Base-by-base conservation (phyloP, 805 yeast genomes). In the Candida sanyiensis region DNA sequence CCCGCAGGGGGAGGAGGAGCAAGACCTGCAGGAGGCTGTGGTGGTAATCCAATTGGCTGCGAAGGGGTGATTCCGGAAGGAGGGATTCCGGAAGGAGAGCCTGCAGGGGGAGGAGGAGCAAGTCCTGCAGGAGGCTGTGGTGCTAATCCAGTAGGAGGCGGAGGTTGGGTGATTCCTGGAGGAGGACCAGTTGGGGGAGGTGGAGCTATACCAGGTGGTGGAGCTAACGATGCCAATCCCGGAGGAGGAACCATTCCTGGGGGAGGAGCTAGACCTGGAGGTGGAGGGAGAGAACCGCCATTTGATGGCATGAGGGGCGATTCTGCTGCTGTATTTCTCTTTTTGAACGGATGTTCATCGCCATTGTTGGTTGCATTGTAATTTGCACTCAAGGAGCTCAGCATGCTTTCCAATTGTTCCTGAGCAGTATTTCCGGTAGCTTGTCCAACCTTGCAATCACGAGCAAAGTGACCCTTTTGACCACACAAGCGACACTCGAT, bases 401-500 rank as follows among this genome's bases (percentile, higher is more conserved):
- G 69, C 62, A 76, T 68, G 38, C 63, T 66, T 28, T 69, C 73
- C 43, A 68, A 67, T 46, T 75, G 37, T 13, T 19, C 38, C 34
- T 13, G 42, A 37, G 10, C 45, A 6, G 43, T 40, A 4, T 28
- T 37, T 7, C 35, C 44, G 15, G 40, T 47, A 33, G 42, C 43
- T 31, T 41, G 18, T 8, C 30, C 21, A 17, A 37, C 39, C 30
- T 42, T 44, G 70, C 98, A 93, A 61, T 93, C 97, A 42, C 87
- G 69, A 1, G 95, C 89, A 45, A 79, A 77, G 62, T 90, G 97
- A 1, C 97, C 98, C 20, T 72, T 65, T 38, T 73, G 73, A 1
- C 94, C 95, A 70, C 97, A 90, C 12, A 67, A 68, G 22, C 77
- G 68, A 63, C 97, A 93, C 12, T 80, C 72, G 30, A 90, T 65